Percentiles rank a stretch among this genome's conserved stretches.
Conservation (phyloP, 371 early-diverging fungal species). For the Apophysomyces trapeziformis region DNA sequence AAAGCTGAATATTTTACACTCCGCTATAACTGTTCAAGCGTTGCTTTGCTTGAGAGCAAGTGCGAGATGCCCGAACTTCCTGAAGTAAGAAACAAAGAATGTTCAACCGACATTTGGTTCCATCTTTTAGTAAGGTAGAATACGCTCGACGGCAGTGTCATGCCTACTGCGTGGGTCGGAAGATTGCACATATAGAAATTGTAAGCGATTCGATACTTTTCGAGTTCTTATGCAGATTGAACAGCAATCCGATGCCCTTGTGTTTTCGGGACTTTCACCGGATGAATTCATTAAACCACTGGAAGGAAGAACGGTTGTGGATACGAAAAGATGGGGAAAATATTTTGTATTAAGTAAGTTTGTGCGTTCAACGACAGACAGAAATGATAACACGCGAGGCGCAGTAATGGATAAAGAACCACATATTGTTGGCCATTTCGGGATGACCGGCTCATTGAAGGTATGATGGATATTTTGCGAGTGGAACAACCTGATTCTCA, state of each 20-base stretch:
- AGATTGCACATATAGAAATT: constrained; percentile 43
- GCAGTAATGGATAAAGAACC: constrained; percentile 42
- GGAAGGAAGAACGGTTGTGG: constrained; percentile 41
- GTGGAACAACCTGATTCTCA: not conserved
- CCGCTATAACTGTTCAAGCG: too few species aligned
- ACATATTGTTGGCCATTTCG: constrained; percentile 59
- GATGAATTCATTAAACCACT: constrained; percentile 39
- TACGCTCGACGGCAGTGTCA: constrained; percentile 43
- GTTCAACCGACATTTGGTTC: not conserved
- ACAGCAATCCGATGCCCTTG: constrained; percentile 28
- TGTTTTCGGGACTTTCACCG: constrained; percentile 29
- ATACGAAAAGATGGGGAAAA: constrained; percentile 66
- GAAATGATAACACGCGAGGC: not conserved
- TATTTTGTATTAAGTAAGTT: constrained; percentile 52
- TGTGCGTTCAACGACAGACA: not conserved
- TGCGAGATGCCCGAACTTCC: constrained; percentile 38
- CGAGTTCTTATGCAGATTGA: not conserved
- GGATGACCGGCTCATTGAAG: constrained; percentile 56
- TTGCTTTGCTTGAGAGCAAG: not conserved
- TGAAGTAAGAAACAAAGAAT: constrained; percentile 23
- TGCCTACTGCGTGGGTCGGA: constrained; percentile 39
- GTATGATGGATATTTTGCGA: constrained; percentile 15
- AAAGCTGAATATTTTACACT: too few species aligned
- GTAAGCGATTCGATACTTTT: constrained; percentile 16
- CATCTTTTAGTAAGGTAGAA: constrained; percentile 35